phyloP scores from a whole-genome alignment of 2,329 filamentous ascomycete species.

The Arthroderma sp. region DNA sequence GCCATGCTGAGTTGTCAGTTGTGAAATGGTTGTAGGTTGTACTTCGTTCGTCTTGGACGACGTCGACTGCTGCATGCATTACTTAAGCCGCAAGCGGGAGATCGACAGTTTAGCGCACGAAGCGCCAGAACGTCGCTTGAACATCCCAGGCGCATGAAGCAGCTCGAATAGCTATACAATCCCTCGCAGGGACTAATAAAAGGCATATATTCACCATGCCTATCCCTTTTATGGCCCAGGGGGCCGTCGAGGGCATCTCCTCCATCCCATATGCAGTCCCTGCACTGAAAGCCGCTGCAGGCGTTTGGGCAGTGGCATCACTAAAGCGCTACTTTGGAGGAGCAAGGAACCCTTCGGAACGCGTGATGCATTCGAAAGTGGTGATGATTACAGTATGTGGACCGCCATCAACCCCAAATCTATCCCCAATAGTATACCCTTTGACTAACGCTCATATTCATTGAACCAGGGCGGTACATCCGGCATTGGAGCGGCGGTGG shows the following conservation, averaged over 20 bases:
- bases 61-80: too few relatives aligned
- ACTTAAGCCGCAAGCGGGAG: too few relatives aligned
- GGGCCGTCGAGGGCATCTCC: conserved; percentile 40
- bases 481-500: conserved; percentile 71
- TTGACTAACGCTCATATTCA: conserved; percentile 9
- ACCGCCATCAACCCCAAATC: not conserved
- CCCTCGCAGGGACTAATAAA: not conserved
- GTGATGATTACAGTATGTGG: conserved; percentile 67
- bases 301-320: conserved; percentile 38
- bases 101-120: too few relatives aligned
- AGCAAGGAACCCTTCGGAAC: conserved; percentile 58
- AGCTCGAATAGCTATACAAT: not conserved
- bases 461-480: conserved; percentile 63
- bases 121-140: not conserved
- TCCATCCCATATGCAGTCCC: conserved; percentile 42
- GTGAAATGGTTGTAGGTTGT: too few relatives aligned
- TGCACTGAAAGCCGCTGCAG: conserved; percentile 40
- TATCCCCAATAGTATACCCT: not conserved
- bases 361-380: conserved; percentile 84
- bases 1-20: conserved; percentile 12
- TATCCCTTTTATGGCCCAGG: conserved; percentile 44
- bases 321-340: conserved; percentile 70
- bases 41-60: too few relatives aligned
- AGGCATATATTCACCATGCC: conserved; percentile 38
- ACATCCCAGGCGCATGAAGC: not conserved